A percentile compares a stretch with the other conserved stretches of the same genome.
Evolutionary conservation across 2,329 filamentous ascomycete genomes (phyloP).

Genomic region (Domatiomyces catenatus): DNA sequence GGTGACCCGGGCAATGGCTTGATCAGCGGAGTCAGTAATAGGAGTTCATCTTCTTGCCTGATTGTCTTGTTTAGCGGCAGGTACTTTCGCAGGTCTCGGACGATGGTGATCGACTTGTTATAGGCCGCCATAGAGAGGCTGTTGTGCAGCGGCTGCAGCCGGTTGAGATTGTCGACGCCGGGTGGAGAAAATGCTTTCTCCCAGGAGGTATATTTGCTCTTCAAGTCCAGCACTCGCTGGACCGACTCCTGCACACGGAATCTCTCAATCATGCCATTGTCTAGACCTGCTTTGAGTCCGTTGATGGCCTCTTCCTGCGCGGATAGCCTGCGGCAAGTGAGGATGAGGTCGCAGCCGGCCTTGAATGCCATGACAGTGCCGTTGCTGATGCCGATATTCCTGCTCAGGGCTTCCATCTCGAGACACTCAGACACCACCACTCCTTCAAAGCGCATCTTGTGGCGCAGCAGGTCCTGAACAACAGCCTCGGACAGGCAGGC

Average conservation of each 20-base stretch:
- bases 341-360: conserved; percentile 80
- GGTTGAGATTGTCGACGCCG: conserved; percentile 59
- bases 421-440: conserved; percentile 91
- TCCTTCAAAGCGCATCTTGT: conserved; percentile 75
- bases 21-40: conserved; percentile 74
- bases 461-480: conserved; percentile 75
- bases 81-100: conserved; percentile 72
- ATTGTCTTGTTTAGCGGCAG: conserved; percentile 70
- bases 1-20: conserved; percentile 76
- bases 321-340: conserved; percentile 74
- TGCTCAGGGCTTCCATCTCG: conserved; percentile 90
- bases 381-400: conserved; percentile 92
- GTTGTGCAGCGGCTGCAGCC: conserved; percentile 69
- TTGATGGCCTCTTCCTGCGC: conserved; percentile 85
- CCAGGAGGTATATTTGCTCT: conserved; percentile 78
- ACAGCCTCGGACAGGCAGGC: conserved; percentile 87
- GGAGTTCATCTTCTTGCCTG: conserved; percentile 72
- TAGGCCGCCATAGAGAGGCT: conserved; percentile 73
- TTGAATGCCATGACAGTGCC: conserved; percentile 96
- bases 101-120: conserved; percentile 81
- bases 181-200: conserved; percentile 76
- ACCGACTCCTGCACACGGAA: conserved; percentile 68
- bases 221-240: conserved; percentile 61
- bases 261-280: conserved; percentile 76
- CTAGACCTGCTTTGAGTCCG: conserved; percentile 73